Evolutionary conservation across 306 rosid genomes (phyloP).

Genomic region (Herpetospermum pedunculosum): DNA sequence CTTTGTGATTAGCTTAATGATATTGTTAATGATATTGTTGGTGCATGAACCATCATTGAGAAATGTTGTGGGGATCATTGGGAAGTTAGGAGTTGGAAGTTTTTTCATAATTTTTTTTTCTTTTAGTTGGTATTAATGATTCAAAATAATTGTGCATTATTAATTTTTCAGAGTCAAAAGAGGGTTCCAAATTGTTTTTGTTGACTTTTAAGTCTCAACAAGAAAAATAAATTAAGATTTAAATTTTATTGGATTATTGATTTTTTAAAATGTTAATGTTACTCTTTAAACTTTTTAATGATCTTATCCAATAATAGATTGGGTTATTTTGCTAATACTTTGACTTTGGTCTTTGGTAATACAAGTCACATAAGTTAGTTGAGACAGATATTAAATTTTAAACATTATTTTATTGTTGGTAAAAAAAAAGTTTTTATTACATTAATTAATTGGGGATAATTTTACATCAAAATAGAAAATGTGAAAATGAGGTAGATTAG

Average conservation of each 20-base stretch:
- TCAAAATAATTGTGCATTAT: not conserved
- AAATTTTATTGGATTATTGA: not conserved
- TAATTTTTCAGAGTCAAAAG: not conserved
- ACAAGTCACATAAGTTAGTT: too few relatives aligned
- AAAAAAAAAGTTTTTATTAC: too few relatives aligned
- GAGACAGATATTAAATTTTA: too few relatives aligned
- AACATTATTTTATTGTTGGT: too few relatives aligned
- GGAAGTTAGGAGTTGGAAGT: conserved; percentile 5
- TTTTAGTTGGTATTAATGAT: not conserved
- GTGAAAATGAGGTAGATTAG: too few relatives aligned
- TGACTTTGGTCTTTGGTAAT: too few relatives aligned
- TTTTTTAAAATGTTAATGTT: not conserved
- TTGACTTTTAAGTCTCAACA: not conserved
- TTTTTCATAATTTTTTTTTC: not conserved
- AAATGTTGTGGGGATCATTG: not conserved
- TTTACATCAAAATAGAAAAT: too few relatives aligned
- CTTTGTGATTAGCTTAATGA: not conserved
- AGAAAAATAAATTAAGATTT: not conserved
- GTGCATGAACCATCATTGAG: conserved; percentile 4
- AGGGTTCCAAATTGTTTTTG: not conserved
- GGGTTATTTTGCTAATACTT: too few relatives aligned
- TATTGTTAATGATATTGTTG: conserved; percentile 6
- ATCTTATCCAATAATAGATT: too few relatives aligned
- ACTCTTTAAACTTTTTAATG: too few relatives aligned
- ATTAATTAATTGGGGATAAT: too few relatives aligned